Conservation (phyloP, 148 eudicot species). For the Spergularia marina region DNA sequence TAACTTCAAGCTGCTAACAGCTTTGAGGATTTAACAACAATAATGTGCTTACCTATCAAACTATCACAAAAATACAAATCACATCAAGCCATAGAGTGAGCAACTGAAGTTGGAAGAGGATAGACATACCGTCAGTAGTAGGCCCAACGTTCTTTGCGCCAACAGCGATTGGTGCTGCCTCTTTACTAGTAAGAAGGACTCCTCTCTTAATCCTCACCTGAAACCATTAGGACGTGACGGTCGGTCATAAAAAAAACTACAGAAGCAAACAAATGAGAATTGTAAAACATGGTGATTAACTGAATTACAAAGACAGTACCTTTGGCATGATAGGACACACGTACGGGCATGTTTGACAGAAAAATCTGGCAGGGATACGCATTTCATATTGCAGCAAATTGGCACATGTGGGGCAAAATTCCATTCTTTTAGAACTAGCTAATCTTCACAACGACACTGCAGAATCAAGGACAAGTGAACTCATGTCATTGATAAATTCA, state of each 20-base stretch:
- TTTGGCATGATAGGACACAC: conserved; percentile 38
- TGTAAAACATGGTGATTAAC: not conserved
- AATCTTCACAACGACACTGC: not conserved
- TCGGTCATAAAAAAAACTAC: not conserved
- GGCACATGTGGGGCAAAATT: conserved; percentile 82
- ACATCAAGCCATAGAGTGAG: not conserved
- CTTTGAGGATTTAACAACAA: not conserved
- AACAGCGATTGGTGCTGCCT: conserved; percentile 45
- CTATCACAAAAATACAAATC: too few species aligned
- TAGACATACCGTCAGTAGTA: conserved; percentile 49
- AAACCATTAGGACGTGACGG: not conserved
- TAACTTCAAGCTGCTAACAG: too few species aligned
- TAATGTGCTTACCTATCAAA: not conserved
- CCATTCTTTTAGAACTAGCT: conserved; percentile 40
- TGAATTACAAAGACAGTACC: conserved; percentile 36
- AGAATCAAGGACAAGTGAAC: not conserved
- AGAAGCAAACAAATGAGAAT: not conserved
- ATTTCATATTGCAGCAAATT: conserved; percentile 60
- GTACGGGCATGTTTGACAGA: conserved; percentile 74
- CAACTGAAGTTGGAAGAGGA: not conserved
- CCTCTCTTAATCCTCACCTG: conserved; percentile 67
- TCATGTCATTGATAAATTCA: not conserved
- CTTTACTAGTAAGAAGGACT: conserved; percentile 47
- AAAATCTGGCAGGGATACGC: conserved; percentile 46
- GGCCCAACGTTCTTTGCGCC: conserved; percentile 39